A percentile compares a stretch with the other conserved stretches of the same genome.
phyloP scores from a whole-genome alignment of 176 grass and related monocot genomes.

The Aegilops bicornis region DNA sequence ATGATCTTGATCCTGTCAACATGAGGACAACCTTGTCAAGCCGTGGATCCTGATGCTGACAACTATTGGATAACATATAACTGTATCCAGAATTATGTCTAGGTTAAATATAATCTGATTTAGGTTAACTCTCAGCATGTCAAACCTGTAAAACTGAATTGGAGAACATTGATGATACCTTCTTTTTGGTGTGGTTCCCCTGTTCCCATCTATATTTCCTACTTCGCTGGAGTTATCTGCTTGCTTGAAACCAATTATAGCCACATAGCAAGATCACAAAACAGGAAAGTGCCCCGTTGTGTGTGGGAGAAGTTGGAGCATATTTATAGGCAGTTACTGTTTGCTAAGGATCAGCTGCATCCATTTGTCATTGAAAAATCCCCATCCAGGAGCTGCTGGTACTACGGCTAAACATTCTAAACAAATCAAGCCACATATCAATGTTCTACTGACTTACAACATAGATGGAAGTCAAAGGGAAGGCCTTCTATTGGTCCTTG shows the following conservation, averaged over 20 bases:
- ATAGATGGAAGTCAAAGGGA: slow-evolving; percentile 8
- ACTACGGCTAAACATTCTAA: slow-evolving; percentile 1
- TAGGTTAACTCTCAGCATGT: not conserved
- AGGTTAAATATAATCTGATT: slow-evolving; percentile 5
- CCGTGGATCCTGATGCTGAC: not conserved
- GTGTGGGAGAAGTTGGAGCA: not conserved
- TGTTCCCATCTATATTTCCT: not conserved
- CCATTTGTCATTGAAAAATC: not conserved
- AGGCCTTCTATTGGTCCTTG: not conserved
- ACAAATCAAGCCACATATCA: not conserved
- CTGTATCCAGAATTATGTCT: not conserved
- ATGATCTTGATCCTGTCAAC: not conserved
- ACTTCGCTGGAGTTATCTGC: not conserved
- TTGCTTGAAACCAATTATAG: not conserved
- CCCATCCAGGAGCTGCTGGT: not conserved
- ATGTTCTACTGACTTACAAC: not conserved
- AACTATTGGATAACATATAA: not conserved
- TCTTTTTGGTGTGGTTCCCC: not conserved
- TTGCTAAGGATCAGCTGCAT: not conserved
- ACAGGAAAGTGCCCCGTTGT: not conserved
- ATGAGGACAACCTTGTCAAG: slow-evolving; percentile 9
- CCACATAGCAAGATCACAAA: not conserved
- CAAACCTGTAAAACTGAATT: not conserved
- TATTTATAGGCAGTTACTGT: not conserved
- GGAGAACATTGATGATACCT: not conserved